Percentiles rank a stretch among this genome's conserved stretches.
Conservation (phyloP, 2,329 filamentous ascomycete species). For the Atkinsonella hypoxylon region DNA sequence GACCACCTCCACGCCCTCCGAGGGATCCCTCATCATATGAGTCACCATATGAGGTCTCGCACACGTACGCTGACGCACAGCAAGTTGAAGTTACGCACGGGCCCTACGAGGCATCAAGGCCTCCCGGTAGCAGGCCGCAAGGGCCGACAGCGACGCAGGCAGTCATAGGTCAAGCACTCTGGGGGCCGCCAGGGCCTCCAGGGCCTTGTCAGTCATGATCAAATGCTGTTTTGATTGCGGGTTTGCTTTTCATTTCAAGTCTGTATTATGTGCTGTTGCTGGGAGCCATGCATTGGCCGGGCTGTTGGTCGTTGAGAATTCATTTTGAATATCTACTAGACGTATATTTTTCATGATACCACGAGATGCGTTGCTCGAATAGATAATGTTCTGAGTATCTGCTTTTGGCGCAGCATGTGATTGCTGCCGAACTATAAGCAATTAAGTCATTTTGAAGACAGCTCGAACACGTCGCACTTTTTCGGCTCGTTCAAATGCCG, state of each 20-base stretch:
- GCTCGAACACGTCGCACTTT: no score
- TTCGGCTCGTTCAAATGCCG: no score
- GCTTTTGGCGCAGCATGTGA: no score
- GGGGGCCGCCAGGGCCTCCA: no score
- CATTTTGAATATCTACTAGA: neutral
- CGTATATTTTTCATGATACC: neutral
- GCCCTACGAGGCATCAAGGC: slow-evolving; percentile 1
- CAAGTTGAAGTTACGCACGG: slow-evolving; percentile 3
- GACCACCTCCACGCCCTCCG: slow-evolving; percentile 6
- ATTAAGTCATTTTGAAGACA: no score
- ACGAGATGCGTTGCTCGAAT: neutral
- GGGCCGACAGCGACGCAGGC: slow-evolving; percentile 5
- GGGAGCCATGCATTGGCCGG: no score
- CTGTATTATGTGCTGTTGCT: no score
- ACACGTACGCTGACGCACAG: neutral
- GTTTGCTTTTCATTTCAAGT: no score
- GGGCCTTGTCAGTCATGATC: neutral
- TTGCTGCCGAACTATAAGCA: no score
- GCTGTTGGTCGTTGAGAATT: neutral
- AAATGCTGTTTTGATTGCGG: no score
- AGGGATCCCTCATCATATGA: slow-evolving; percentile 4
- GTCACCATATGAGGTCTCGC: neutral
- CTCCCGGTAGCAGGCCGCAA: neutral
- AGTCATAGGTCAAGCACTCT: slow-evolving; percentile 8
- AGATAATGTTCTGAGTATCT: no score